Base-by-base conservation (phyloP, 176 grass and related monocot genomes). In the Oryza meridionalis region DNA sequence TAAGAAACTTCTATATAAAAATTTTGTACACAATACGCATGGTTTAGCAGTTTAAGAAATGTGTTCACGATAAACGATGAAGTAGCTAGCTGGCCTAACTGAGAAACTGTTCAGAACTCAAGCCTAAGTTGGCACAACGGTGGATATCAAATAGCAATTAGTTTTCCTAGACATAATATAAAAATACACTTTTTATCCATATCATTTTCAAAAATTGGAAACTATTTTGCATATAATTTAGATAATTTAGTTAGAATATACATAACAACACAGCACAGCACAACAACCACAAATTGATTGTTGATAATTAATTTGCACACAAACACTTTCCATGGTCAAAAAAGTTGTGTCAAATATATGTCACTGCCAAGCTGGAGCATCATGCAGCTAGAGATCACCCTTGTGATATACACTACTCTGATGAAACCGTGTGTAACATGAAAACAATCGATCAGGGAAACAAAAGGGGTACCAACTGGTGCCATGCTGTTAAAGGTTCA, bases 401-500 rank as follows among this genome's bases (percentile, higher is more conserved):
- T 64, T 82, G 40, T 14, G 15, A 11, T 15, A 44, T 11, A 82
- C 80, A 72, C 69, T 24, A 73, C 35, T 64, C 65, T 44, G 5
- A 38, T 38, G 6, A 84, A 84, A 77, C 73, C 65, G 83, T 51
- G 83, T 84, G 82, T 59, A 17, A 33, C 25, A 25, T 70, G 11
- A 12, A 46, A 24, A 59, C 19, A 70, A 66, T 24, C 50, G 7
- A 59, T 25, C 4, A 22, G 38, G 5, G 24, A 16, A 47, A 29
- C 22, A 49, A 16, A 73, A 49, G 4, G 46, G 16, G 32, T 14
- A 69, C 38, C 12, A 75, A 6, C 77, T 47, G 31, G 53, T 65
- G 73, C 31, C 79, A 78, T 77, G 80, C 43, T 88, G 80, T 74
- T 62, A 73, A 78, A 83, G 86, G 50, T 32, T 31, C 37, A 82